A percentile compares a stretch with the other conserved stretches of the same genome.
Conservation (phyloP, 371 early-diverging fungal genomes). For the Funneliformis caledonium region DNA sequence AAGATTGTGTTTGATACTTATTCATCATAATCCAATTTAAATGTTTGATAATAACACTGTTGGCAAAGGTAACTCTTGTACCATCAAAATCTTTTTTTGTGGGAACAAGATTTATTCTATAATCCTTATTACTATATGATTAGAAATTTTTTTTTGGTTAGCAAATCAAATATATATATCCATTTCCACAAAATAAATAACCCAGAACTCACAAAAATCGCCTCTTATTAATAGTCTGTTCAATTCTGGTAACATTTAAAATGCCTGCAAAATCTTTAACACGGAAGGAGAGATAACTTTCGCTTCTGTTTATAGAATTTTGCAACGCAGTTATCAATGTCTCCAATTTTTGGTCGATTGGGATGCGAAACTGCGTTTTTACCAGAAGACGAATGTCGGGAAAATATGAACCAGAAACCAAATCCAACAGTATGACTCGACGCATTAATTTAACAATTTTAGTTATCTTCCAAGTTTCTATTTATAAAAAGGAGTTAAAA, state of each 20-base stretch:
- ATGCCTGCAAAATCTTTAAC: background rate
- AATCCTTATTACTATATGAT: background rate
- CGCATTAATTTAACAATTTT: background rate
- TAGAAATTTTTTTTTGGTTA: background rate
- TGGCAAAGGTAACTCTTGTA: background rate
- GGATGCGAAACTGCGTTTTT: constrained; percentile 17
- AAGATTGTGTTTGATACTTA: background rate
- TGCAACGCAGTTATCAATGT: background rate
- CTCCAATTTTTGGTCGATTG: background rate
- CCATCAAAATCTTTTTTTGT: background rate
- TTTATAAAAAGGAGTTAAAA: background rate
- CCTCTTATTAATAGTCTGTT: constrained; percentile 8
- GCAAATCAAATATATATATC: background rate
- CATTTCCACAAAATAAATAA: background rate
- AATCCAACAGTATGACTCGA: constrained; percentile 1
- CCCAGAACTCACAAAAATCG: background rate
- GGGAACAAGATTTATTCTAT: constrained; percentile 1
- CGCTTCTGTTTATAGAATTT: background rate
- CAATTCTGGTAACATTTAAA: background rate
- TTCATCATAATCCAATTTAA: constrained; percentile 8
- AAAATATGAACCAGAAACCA: background rate
- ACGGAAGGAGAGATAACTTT: background rate
- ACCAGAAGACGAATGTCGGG: constrained; percentile 18
- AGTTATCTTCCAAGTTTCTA: constrained; percentile 13
- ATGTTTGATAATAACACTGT: constrained; percentile 9